Evolutionary conservation across 495 filamentous ascomycete species (phyloP), one percentile per base, ranked within the genome.

Genomic region (Aspergillus carlsbadensis): DNA sequence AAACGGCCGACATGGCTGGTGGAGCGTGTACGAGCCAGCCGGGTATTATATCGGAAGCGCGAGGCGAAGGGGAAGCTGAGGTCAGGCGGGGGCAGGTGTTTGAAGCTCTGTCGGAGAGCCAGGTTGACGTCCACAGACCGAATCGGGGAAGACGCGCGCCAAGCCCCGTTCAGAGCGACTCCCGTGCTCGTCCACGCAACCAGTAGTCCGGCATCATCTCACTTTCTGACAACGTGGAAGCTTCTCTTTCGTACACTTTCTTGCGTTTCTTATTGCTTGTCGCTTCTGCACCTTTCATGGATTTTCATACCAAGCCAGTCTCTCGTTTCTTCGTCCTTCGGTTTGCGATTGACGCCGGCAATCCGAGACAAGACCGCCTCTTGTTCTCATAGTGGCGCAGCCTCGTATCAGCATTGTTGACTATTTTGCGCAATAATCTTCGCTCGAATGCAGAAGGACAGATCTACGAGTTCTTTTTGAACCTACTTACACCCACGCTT

Each of bases 1-100:
- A 94, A 90, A 93, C 92, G 62, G 59, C 80, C 57, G 63, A 63
- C 61, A 64, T 62, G 43, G 22, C 64, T 58, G 39, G 53, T 44
- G 43, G 29, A 42, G 35, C 40, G 43, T 45, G 46, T 29, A 29
- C 5, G 17, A 17, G 14, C 20, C 54, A 36, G 37, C 29, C 48
- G 24, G 35, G 26, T 29, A 29, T 26, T n/a, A 6, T 4, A 54
- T 29, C 29, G 46, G 49, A 18, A 37, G 46, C 36, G 47, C n/a
- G 35, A 26, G 42, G 43, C 13, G 37, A 39, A 11, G 26, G 57
- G 51, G 42, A 34, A 52, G 29, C 10, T 40, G 39, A 13, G 52
- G 21, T 14, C 33, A 37, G 18, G 43, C n/a, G 52, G 14, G 37
- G 55, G 21, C 17, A 45, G 41, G 20, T n/a, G 39, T 15, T 47